A percentile compares a stretch with the other conserved stretches of the same genome.
phyloP scores from a whole-genome alignment of 345 rosid species.

The Eucalyptus regnans region DNA sequence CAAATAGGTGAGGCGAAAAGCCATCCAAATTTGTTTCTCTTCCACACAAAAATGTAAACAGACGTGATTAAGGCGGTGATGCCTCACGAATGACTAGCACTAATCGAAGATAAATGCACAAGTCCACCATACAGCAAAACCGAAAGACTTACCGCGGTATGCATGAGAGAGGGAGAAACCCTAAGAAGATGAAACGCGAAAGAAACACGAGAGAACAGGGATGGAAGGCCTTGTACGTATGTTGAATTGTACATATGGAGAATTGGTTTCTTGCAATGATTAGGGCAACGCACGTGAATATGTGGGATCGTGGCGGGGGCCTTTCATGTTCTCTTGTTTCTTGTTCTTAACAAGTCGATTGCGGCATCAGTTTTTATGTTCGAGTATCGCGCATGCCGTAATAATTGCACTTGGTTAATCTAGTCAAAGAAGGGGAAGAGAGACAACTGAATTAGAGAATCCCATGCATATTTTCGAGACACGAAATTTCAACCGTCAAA shows the following conservation, averaged over 20 bases:
- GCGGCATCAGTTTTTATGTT: not conserved
- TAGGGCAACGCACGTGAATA: not conserved
- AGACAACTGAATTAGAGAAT: not conserved
- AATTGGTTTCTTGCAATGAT: not conserved
- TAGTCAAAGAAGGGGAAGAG: not conserved
- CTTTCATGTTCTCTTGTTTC: not conserved
- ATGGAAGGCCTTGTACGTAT: not conserved
- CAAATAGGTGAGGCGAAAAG: not conserved
- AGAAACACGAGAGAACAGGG: not conserved
- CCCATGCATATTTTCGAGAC: not conserved
- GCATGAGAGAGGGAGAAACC: not conserved
- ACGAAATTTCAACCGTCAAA: not conserved
- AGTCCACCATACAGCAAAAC: not conserved
- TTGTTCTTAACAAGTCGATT: not conserved
- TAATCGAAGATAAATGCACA: not conserved
- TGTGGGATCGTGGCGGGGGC: not conserved
- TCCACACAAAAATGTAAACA: not conserved
- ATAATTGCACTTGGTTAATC: not conserved
- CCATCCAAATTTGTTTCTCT: not conserved
- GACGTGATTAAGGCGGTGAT: not conserved
- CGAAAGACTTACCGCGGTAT: not conserved
- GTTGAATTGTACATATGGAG: not conserved
- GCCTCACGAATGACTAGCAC: not conserved
- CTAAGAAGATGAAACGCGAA: not conserved
- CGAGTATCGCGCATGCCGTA: not conserved